Evolutionary conservation across 306 rosid genomes (phyloP), one percentile per base, ranked within the genome.

Genomic region (Rosa lucieae): DNA sequence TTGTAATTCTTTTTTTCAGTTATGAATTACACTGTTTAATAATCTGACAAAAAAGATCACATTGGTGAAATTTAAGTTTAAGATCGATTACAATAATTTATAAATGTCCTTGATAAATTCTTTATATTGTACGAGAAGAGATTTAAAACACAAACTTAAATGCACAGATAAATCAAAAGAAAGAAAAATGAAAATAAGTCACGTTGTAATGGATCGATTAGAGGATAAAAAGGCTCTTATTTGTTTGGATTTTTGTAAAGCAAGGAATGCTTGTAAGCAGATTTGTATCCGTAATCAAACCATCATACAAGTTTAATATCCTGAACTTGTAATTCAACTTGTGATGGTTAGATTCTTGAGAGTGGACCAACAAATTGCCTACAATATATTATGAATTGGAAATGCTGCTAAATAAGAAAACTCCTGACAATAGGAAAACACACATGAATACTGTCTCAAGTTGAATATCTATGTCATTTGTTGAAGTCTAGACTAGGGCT

Each of bases 391-490:
- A 58, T 2, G 44, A 26, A 74, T 75, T 3, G 32, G 32, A 75
- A 75, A 26, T 10, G 78, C 58, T 61, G 44, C 78, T 70, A 44
- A 75, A 75, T 75, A 26, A 61, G 70, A 75, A 74, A 74, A 58
- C 68, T 7, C 13, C 48, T 32, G 67, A 32, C 77, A n/a, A n/a
- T 5, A 39, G 11, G 42, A 51, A 39, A 53, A 37, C 55, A 74
- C 78, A 23, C 78, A 14, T 14, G 40, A 14, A 6, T 1, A 6
- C 21, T 66, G 46, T 3, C 23, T 62, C 15, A 23, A 6, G 44
- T 37, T 66, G 21, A 66, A 14, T 35, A 66, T 37, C 21, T 40
- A 0, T 15, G 70, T 56, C 63, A 56, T 56, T 56, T n/a, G 10
- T 20, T 56, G 1, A 15, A 56, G 55, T 10, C 67, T 26, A 37